Evolutionary conservation across 2,329 filamentous ascomycete species (phyloP), one percentile per base, ranked within the genome.

Genomic region (Dissoconium aciculare): DNA sequence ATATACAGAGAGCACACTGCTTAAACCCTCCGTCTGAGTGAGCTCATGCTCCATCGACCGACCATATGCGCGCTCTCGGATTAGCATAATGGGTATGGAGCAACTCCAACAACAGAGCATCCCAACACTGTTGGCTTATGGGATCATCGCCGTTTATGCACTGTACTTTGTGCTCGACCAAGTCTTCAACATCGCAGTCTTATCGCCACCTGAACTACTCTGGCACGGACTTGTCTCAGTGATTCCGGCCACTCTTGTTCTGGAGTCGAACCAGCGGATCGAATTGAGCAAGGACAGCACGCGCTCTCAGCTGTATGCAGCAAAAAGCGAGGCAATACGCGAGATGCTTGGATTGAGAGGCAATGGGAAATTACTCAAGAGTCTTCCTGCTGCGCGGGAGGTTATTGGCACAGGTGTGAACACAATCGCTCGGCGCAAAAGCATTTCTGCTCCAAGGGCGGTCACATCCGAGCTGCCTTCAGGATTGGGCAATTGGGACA

Each of bases 401-500:
- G 32, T 37, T 9, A 34, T 42, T n/a, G 38, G 40, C 8, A 33
- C 40, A 15, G 36, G 37, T 8, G 19, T 23, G 8, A 8, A n/a
- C 11, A 42, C 54, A 17, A 47, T 58, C 5, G 37, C 51, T 27
- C 36, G 51, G 19, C 35, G 42, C 17, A 34, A 47, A 24, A 48
- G 48, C 21, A 36, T 30, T 13, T 13, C 15, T 9, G 33, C 28
- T 28, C 45, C 41, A 27, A 45, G 33, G n/a, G 29, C 32, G 2
- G 30, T 36, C 11, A 41, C 36, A n/a, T 48, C 46, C 8, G 46
- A 53, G 34, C 53, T 49, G 9, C 63, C 63, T 10, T 51, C 62
- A 1, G 89, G 89, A 0, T 60, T 95, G 31, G 83, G 82, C 6
- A 98, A 98, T 53, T 77, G 75, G 60, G 82, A 92, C 59, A 93